A percentile compares a stretch with the other conserved stretches of the same genome.
phyloP scores from a whole-genome alignment of 495 filamentous ascomycete species.

The Podospora tetraspora region DNA sequence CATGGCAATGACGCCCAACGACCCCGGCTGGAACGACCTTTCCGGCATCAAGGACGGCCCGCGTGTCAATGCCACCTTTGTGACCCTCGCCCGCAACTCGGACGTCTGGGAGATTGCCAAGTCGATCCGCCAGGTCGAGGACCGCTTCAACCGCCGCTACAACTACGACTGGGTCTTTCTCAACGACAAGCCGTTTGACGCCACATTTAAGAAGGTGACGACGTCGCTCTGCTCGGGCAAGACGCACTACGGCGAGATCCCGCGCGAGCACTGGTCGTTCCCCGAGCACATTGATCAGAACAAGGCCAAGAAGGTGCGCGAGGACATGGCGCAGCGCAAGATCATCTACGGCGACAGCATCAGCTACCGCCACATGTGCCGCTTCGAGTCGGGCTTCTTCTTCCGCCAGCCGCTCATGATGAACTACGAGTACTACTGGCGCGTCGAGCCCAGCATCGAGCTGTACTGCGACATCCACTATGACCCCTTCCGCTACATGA shows the following conservation, averaged over 20 bases:
- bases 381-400: slow-evolving; percentile 91
- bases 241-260: slow-evolving; percentile 80
- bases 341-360: slow-evolving; percentile 94
- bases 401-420: slow-evolving; percentile 77
- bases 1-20: slow-evolving; percentile 42
- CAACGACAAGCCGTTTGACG: slow-evolving; percentile 91
- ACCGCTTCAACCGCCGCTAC: slow-evolving; percentile 92
- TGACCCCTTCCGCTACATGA: slow-evolving; percentile 83
- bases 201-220: slow-evolving; percentile 87
- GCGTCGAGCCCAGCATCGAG: slow-evolving; percentile 83
- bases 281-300: slow-evolving; percentile 82
- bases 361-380: slow-evolving; percentile 91
- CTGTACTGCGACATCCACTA: slow-evolving; percentile 80
- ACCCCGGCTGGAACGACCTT: slow-evolving; percentile 46
- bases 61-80: slow-evolving; percentile 93
- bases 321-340: slow-evolving; percentile 77
- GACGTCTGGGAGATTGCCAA: slow-evolving; percentile 96
- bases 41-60: slow-evolving; percentile 51
- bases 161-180: slow-evolving; percentile 99
- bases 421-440: slow-evolving; percentile 91
- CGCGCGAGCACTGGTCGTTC: slow-evolving; percentile 85
- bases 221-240: slow-evolving; percentile 82
- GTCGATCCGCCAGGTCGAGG: slow-evolving; percentile 91
- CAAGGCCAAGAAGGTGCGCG: slow-evolving; percentile 70
- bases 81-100: slow-evolving; percentile 85